Evolutionary conservation across 257 asterid species (phyloP).

Genomic region (Jacaranda copaia): DNA sequence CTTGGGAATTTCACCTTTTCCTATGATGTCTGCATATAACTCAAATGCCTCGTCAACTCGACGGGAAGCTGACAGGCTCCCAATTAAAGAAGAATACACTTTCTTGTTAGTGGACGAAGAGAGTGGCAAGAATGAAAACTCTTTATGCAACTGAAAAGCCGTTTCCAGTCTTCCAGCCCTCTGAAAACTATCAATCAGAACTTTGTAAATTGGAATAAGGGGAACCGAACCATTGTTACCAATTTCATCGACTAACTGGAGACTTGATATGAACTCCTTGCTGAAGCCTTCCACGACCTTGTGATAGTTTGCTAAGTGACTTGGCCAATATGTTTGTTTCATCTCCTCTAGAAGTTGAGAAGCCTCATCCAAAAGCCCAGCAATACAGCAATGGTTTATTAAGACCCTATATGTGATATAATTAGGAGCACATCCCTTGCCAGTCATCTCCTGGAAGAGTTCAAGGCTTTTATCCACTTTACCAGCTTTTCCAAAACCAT

Average conservation of each 20-base stretch:
- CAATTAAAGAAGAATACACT: constrained; percentile 64
- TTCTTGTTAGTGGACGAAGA: constrained; percentile 46
- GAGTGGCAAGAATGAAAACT: constrained; percentile 48
- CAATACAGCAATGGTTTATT: constrained; percentile 71
- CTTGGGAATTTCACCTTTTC: constrained; percentile 71
- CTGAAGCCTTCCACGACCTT: constrained; percentile 85
- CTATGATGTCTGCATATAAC: constrained; percentile 59
- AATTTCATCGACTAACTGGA: constrained; percentile 72
- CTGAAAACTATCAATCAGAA: constrained; percentile 75
- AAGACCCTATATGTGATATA: constrained; percentile 77
- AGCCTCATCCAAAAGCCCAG: constrained; percentile 81
- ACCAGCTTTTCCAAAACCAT: constrained; percentile 86
- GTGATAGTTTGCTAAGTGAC: constrained; percentile 62
- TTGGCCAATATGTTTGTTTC: constrained; percentile 91
- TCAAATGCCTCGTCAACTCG: constrained; percentile 77
- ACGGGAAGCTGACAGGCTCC: constrained; percentile 53
- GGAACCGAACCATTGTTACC: constrained; percentile 54
- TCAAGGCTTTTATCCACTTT: constrained; percentile 72
- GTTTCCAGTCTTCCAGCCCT: constrained; percentile 80
- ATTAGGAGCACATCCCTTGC: constrained; percentile 85
- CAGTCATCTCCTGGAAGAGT: constrained; percentile 64
- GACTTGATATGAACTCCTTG: constrained; percentile 72
- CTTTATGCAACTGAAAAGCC: constrained; percentile 77
- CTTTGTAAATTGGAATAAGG: constrained; percentile 66
- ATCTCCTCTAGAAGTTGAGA: constrained; percentile 83